Conservation (phyloP, 768 basidiomycete genomes). For the Suillus clintonianus region DNA sequence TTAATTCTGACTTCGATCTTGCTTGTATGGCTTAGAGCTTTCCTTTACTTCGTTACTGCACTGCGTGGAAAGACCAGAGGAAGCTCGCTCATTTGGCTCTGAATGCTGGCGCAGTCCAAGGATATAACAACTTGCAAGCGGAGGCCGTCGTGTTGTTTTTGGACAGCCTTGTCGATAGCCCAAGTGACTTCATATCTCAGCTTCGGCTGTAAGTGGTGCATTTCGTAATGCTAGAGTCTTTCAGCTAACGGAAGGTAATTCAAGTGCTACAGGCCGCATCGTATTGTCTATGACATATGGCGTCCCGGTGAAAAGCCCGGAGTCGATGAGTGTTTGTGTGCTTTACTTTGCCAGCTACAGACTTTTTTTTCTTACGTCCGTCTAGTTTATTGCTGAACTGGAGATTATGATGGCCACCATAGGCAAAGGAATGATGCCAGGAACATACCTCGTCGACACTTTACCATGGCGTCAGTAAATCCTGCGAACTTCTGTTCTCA, state of each 20-base stretch:
- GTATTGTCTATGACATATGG: constrained; percentile 10
- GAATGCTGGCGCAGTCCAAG: neutral
- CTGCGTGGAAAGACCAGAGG: constrained; percentile 8
- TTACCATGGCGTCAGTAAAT: constrained; percentile 6
- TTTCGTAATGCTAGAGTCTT: too few relatives aligned
- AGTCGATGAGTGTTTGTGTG: neutral
- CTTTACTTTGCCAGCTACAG: neutral
- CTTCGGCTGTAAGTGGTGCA: constrained; percentile 5
- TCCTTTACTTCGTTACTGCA: constrained; percentile 13
- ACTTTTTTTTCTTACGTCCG: neutral
- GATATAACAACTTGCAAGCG: constrained; percentile 1
- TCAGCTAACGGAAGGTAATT: neutral
- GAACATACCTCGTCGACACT: constrained; percentile 4
- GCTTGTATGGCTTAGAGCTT: neutral
- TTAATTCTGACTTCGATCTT: neutral
- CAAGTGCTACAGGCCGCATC: constrained; percentile 3
- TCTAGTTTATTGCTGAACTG: constrained; percentile 7
- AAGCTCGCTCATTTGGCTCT: constrained; percentile 6
- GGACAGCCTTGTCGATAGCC: constrained; percentile 3
- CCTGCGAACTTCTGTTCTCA: neutral
- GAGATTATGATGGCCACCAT: constrained; percentile 3
- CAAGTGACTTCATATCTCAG: neutral
- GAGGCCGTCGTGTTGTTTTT: neutral
- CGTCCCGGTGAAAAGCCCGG: constrained; percentile 1
- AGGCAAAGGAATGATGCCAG: neutral